Percentiles rank a stretch among this genome's conserved stretches.
Conservation (phyloP, 2,329 filamentous ascomycete species). For the Fusarium buxicola region DNA sequence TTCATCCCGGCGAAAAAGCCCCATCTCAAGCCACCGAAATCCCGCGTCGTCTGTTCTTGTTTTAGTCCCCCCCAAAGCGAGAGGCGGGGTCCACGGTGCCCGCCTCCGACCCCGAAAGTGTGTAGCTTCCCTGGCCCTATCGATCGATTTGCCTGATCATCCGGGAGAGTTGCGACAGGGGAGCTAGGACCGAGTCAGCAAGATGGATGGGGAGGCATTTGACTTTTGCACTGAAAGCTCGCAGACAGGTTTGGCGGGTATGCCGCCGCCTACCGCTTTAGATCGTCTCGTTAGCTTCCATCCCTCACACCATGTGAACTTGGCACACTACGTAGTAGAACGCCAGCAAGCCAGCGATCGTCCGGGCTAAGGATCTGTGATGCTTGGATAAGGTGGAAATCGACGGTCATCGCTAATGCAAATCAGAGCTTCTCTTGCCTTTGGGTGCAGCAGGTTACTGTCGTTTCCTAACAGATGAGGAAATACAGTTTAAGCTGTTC, state of each 20-base stretch:
- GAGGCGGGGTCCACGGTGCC: constrained; percentile 26
- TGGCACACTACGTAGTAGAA: constrained; percentile 13
- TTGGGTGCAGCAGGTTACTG: neutral
- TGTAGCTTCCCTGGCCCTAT: constrained; percentile 13
- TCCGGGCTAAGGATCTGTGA: neutral
- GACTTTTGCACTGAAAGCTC: constrained; percentile 24
- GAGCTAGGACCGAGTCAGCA: constrained; percentile 25
- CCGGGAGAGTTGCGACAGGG: constrained; percentile 13
- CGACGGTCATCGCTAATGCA: constrained; percentile 11
- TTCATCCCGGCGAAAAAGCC: constrained; percentile 1
- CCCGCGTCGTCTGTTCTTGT: constrained; percentile 18
- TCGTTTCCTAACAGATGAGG: constrained; percentile 11
- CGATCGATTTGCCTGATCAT: constrained; percentile 7
- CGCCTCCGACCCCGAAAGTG: constrained; percentile 28
- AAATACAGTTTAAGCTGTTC: neutral
- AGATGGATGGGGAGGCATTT: constrained; percentile 36
- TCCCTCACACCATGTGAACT: constrained; percentile 29
- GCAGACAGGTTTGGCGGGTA: constrained; percentile 12
- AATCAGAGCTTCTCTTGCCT: constrained; percentile 10
- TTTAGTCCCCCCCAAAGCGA: constrained; percentile 27
- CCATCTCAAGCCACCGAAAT: constrained; percentile 17
- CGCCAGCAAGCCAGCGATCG: constrained; percentile 16
- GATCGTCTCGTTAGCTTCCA: constrained; percentile 12
- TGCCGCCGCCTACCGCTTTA: constrained; percentile 14
- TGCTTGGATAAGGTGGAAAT: constrained; percentile 9